Evolutionary conservation across 257 asterid species (phyloP), one percentile per base, ranked within the genome.

Genomic region (Sherardia arvensis): DNA sequence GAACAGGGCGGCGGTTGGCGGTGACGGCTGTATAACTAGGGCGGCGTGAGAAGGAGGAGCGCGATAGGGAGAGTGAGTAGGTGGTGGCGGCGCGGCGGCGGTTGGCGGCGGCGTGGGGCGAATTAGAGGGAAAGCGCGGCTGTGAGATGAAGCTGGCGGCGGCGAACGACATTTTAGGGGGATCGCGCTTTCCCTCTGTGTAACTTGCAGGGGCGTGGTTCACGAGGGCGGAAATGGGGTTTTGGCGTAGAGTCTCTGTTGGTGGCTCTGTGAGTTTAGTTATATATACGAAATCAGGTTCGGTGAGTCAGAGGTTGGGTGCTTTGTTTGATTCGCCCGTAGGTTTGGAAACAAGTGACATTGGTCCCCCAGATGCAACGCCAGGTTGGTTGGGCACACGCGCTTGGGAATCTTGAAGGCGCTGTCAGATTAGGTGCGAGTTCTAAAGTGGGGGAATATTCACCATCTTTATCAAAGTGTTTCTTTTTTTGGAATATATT

Each of bases 81-180:
- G 34, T 17, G 57, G 45, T 58, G 57, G 38, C 59, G 76, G 78
- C 66, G 49, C 22, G 70, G 57, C 7, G 59, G 77, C 23, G 57
- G 70, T 40, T 36, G 63, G 74, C 18, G 61, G 60, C 29, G 53
- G 58, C 23, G n/a, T 14, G 33, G 1, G 15, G 69, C 38, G 38
- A 23, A 0, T 36, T 56, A 17, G 25, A 5, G 23, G 48, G 45
- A 59, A 56, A 14, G 68, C 27, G 34, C 30, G 71, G 58, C n/a
- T 62, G 68, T 0, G 74, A 59, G 45, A 33, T 33, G 66, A 57
- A 21, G 28, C 54, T 61, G 66, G 74, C 64, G 78, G 71, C 32
- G 76, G 79, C 69, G 67, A 77, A 66, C 61, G 72, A 56, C 69
- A 71, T 73, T 40, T 57, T 65, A 48, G 29, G 29, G 45, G 17